Base-by-base conservation (phyloP, 2,329 filamentous ascomycete species). In the Phialophora chinensis region DNA sequence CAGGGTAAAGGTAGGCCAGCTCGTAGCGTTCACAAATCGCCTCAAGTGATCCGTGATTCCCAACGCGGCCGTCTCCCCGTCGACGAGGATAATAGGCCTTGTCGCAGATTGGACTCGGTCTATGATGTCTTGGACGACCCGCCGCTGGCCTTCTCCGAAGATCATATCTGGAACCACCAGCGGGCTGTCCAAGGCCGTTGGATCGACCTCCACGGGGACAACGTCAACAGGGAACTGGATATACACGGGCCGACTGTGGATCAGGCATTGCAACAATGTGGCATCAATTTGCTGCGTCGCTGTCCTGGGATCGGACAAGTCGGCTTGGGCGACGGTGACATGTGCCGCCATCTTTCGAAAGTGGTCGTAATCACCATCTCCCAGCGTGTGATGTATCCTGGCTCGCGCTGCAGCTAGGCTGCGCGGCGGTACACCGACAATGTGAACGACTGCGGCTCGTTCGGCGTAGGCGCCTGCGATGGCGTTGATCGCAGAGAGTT, bases 361-460 rank as follows among this genome's bases (percentile, higher is more conserved):
- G n/a, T 80, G 77, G 29, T 79, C 74, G 60, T 82, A 86, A 29
- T 86, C 81, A 7, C 83, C 83, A 67, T 86, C 84, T 23, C 67
- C 72, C 2, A 77, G 68, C 10, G 75, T 75, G 61, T 77, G 75
- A 60, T 77, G 75, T 20, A 76, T 49, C 62, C 62, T n/a, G 55
- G 14, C 35, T 66, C 25, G 17, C 33, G 27, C 25, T 64, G 52
- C 52, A 66, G 67, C 6, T 44, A 47, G 29, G 65, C 35, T 20
- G 38, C 29, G 14, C 27, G 67, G 55, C 20, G 69, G 69, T 25
- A 65, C 66, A 31, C 84, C 84, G 53, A 89, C 87, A 63, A 90
- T 88, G 71, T 86, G 84, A 27, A 91, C 86, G 5, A 86, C 81
- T 49, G 80, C 79, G 4, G 84, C 82, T 77, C 85, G 88, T 75